These are phyloP conservation scores for Debaryomyces castellii DNA, from an alignment of 805 yeast species.

Conservation along the genomic window DNA sequence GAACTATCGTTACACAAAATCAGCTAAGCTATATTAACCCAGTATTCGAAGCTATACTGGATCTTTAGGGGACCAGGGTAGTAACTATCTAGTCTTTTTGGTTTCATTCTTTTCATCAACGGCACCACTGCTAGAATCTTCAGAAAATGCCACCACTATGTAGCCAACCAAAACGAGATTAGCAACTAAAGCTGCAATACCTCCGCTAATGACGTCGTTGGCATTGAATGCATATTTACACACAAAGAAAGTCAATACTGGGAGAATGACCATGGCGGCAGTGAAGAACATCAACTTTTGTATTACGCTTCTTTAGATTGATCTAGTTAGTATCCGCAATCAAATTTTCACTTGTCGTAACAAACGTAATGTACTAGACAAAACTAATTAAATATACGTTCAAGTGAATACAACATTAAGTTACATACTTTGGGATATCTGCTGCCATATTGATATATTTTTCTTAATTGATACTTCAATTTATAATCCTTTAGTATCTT, in stretches of 20 bases:
- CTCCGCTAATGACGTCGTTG: conserved; percentile 71
- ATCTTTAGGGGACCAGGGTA: neutral
- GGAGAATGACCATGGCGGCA: conserved; percentile 70
- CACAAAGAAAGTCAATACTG: conserved; percentile 61
- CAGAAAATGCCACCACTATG: conserved; percentile 71
- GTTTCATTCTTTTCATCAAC: conserved; percentile 34
- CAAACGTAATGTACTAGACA: neutral
- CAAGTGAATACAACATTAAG: neutral
- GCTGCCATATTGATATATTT: neutral
- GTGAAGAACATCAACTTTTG: conserved; percentile 72
- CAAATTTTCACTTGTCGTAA: neutral
- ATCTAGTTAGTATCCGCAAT: neutral
- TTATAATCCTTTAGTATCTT: neutral
- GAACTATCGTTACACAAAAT: conserved; percentile 1
- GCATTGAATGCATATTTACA: conserved; percentile 45
- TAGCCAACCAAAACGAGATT: conserved; percentile 73
- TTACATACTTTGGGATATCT: conserved; percentile 1
- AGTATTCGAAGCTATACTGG: neutral
- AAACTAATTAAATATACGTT: neutral
- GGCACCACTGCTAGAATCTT: conserved; percentile 44
- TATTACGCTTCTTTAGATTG: conserved; percentile 52
- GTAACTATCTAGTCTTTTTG: neutral
- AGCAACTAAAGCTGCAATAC: conserved; percentile 75
- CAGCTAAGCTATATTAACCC: neutral
- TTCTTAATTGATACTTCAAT: neutral